Conservation (phyloP, 192 early-diverging fungal species). For the Phycomyces blakesleeanus region DNA sequence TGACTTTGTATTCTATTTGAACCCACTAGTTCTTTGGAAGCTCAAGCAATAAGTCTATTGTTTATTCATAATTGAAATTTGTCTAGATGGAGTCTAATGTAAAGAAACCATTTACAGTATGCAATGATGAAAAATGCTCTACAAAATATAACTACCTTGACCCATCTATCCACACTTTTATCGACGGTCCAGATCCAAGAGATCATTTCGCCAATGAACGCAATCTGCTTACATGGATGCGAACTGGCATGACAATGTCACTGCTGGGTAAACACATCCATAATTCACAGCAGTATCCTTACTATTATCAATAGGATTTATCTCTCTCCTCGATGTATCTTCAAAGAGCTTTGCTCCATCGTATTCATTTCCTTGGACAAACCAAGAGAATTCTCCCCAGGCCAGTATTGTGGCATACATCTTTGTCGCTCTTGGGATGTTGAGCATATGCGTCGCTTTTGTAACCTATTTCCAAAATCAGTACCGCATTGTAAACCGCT, state of each 20-base stretch:
- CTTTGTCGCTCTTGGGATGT: slow-evolving; percentile 17
- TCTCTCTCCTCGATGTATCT: slow-evolving; percentile 10
- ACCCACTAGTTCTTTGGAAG: no score
- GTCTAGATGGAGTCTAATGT: slow-evolving; percentile 5
- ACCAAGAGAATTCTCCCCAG: background rate
- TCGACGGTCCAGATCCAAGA: slow-evolving; percentile 24
- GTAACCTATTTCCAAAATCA: slow-evolving; percentile 27
- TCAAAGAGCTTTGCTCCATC: slow-evolving; percentile 16
- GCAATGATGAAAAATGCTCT: slow-evolving; percentile 24
- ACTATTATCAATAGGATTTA: slow-evolving; percentile 6
- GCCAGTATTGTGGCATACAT: slow-evolving; percentile 13
- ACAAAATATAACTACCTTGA: slow-evolving; percentile 24
- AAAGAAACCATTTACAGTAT: slow-evolving; percentile 12
- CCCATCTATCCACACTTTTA: slow-evolving; percentile 13
- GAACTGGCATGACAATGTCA: slow-evolving; percentile 25
- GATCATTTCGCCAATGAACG: slow-evolving; percentile 35
- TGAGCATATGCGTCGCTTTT: slow-evolving; percentile 10
- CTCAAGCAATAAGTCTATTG: no score
- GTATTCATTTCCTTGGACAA: slow-evolving; percentile 14
- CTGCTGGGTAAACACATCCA: slow-evolving; percentile 19
- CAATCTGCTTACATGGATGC: slow-evolving; percentile 29
- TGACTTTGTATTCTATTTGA: no score
- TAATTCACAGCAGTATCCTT: background rate
- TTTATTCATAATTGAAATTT: background rate
- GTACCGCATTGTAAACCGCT: slow-evolving; percentile 14